These are phyloP conservation scores for Hapsidospora chrysogenum DNA, from an alignment of 495 filamentous ascomycete species.

Conservation along the genomic window DNA sequence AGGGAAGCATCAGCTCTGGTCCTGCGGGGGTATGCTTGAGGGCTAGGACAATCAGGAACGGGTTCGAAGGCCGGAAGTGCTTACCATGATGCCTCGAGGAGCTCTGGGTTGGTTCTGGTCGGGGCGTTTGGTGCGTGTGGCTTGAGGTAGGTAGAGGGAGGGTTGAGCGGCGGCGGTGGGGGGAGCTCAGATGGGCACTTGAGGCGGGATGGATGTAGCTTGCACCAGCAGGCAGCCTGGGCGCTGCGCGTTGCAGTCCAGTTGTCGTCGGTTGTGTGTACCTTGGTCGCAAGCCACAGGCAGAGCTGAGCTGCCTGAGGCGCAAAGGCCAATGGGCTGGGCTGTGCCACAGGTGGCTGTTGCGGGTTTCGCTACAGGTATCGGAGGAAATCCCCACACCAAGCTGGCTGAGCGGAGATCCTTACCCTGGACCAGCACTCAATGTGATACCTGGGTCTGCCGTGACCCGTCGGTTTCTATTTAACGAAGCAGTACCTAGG, in stretches of 20 bases:
- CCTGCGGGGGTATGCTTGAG: background rate
- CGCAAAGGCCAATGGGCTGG: no score
- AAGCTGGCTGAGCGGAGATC: no score
- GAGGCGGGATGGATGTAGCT: constrained; percentile 1
- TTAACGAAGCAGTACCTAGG: no score
- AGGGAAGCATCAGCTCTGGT: no score
- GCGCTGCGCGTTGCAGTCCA: constrained; percentile 3
- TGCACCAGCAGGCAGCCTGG: constrained; percentile 4
- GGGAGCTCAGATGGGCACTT: background rate
- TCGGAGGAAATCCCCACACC: no score
- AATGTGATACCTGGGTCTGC: no score
- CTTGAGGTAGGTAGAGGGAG: constrained; percentile 2
- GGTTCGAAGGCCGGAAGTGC: background rate
- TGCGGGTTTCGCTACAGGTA: no score
- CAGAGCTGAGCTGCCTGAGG: constrained; percentile 2
- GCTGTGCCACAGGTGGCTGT: no score
- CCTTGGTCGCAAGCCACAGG: constrained; percentile 1
- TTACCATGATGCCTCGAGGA: constrained; percentile 9
- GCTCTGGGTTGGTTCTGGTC: background rate
- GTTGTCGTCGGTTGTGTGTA: no score
- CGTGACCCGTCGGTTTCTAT: no score
- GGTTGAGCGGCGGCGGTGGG: background rate
- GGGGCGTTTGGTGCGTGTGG: no score
- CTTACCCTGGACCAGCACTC: no score
- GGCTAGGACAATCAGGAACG: background rate